Conservation (phyloP, 2,329 filamentous ascomycete species). For the Blumeria hordei region DNA sequence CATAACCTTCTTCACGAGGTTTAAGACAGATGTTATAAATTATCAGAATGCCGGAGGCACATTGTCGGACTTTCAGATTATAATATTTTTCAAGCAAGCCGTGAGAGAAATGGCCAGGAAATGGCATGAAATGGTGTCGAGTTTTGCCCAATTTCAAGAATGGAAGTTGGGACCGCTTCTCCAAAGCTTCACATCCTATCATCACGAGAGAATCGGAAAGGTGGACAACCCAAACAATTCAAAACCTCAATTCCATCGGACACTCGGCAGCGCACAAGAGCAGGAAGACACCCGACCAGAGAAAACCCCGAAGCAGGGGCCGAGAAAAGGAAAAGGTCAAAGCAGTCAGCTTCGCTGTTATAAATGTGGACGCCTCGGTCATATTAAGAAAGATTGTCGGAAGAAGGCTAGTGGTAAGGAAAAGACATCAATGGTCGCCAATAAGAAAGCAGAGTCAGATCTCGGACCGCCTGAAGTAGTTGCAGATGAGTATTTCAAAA, state of each 20-base stretch:
- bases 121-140: background rate
- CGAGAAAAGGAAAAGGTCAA: background rate
- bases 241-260: background rate
- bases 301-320: background rate
- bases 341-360: background rate
- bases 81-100: slow-evolving; percentile 1
- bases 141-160: background rate
- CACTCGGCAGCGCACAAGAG: background rate
- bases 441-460: background rate
- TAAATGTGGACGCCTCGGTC: background rate
- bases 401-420: background rate
- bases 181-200: background rate
- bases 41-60: background rate
- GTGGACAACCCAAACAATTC: background rate
- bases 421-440: background rate
- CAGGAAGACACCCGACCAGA: background rate
- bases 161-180: background rate
- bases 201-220: background rate
- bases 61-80: background rate
- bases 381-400: background rate
- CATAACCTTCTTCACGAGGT: background rate
- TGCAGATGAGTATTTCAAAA: background rate
- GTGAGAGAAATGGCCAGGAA: background rate
- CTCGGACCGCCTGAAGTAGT: background rate
- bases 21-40: background rate